phyloP scores from a whole-genome alignment of 345 rosid genomes.

The Bruguiera gymnorhiza region DNA sequence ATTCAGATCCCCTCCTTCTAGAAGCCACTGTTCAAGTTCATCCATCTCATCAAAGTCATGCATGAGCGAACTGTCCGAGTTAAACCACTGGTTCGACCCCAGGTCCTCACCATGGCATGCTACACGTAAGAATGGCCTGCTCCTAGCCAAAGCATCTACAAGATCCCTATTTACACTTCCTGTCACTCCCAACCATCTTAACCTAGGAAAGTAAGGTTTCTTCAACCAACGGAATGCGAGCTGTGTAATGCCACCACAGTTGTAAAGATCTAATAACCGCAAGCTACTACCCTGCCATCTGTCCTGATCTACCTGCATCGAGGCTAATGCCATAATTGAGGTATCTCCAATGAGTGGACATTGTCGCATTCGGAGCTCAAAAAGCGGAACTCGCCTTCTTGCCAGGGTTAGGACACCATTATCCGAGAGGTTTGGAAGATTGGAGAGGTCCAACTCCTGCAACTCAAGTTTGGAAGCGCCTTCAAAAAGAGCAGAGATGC shows the following conservation, averaged over 20 bases:
- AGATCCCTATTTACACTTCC: conserved; percentile 73
- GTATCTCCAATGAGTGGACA: conserved; percentile 78
- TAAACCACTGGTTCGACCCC: conserved; percentile 57
- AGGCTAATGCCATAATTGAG: conserved; percentile 84
- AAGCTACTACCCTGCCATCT: conserved; percentile 69
- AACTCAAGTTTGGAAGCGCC: conserved; percentile 57
- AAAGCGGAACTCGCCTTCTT: conserved; percentile 55
- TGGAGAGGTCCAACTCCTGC: conserved; percentile 79
- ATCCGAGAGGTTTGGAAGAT: conserved; percentile 67
- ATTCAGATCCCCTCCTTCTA: conserved; percentile 33
- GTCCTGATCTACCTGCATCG: conserved; percentile 62
- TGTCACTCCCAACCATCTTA: conserved; percentile 84
- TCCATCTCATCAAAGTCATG: conserved; percentile 52
- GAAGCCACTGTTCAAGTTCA: conserved; percentile 55
- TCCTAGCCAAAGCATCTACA: conserved; percentile 78
- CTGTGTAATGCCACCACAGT: conserved; percentile 76
- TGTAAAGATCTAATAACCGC: conserved; percentile 58
- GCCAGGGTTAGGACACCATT: conserved; percentile 64
- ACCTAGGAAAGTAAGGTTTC: conserved; percentile 81
- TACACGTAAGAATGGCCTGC: conserved; percentile 64
- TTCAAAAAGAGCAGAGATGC: conserved; percentile 59
- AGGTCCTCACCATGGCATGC: conserved; percentile 75
- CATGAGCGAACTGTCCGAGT: conserved; percentile 39
- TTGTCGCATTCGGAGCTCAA: conserved; percentile 77
- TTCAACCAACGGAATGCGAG: conserved; percentile 78